Evolutionary conservation across 768 basidiomycete species (phyloP).

Genomic region (Lactifluus subvellereus): DNA sequence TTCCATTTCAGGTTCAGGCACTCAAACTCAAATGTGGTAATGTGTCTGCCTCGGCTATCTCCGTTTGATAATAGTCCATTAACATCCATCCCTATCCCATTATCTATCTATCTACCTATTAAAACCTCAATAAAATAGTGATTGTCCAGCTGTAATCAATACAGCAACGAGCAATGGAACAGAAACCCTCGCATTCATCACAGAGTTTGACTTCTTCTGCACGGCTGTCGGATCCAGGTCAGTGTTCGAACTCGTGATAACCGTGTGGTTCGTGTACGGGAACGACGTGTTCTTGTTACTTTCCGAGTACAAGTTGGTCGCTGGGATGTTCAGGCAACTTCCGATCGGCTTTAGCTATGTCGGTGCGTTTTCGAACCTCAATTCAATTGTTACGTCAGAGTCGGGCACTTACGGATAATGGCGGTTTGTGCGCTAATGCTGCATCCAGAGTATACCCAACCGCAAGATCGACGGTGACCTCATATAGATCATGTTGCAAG

Average conservation of each 20-base stretch:
- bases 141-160: background rate
- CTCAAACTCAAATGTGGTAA: no score
- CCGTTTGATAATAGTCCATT: background rate
- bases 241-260: slow-evolving; percentile 9
- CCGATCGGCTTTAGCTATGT: slow-evolving; percentile 68
- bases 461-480: slow-evolving; percentile 85
- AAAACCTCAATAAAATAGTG: background rate
- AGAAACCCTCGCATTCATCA: background rate
- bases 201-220: background rate
- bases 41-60: slow-evolving; percentile 8
- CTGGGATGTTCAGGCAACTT: slow-evolving; percentile 59
- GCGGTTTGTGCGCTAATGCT: slow-evolving; percentile 59
- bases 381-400: background rate
- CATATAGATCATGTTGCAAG: slow-evolving; percentile 79
- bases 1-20: no score
- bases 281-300: slow-evolving; percentile 67
- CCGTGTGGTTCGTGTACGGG: slow-evolving; percentile 42
- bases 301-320: slow-evolving; percentile 75
- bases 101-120: background rate
- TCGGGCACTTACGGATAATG: slow-evolving; percentile 48
- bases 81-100: no score
- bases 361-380: background rate
- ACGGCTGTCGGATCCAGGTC: background rate
- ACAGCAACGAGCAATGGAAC: background rate
- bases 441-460: slow-evolving; percentile 79